Conservation (phyloP, 768 basidiomycete genomes). For the Hygrophoropsis aurantiaca region DNA sequence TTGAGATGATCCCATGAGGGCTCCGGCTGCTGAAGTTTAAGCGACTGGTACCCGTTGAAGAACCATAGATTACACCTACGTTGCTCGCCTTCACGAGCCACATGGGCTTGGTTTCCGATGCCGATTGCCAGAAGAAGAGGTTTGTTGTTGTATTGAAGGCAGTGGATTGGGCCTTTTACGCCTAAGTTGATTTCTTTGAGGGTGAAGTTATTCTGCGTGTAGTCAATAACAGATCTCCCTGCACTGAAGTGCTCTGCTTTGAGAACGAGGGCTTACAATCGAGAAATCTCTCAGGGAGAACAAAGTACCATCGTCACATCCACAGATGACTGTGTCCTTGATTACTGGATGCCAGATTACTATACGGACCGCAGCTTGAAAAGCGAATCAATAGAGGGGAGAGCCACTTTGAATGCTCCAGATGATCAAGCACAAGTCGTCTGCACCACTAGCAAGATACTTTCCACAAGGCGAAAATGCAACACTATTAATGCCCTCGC, state of each 20-base stretch:
- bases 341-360: constrained; percentile 1
- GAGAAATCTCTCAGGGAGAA: constrained; percentile 1
- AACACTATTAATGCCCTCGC: not conserved
- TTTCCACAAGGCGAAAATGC: not conserved
- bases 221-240: not conserved
- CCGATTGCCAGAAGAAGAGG: not conserved
- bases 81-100: not conserved
- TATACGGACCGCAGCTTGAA: not conserved
- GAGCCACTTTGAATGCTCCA: not conserved
- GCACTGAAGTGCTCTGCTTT: not conserved
- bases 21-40: not conserved
- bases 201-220: not conserved
- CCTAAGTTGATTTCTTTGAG: not conserved
- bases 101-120: not conserved
- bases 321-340: constrained; percentile 1
- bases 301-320: not conserved
- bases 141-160: not conserved
- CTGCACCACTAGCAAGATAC: not conserved
- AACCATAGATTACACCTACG: not conserved
- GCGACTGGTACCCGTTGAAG: not conserved
- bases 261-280: not conserved
- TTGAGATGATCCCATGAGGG: too few species aligned
- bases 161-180: not conserved
- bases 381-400: not conserved
- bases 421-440: not conserved